phyloP scores from a whole-genome alignment of 2,329 filamentous ascomycete species.

The Phoma sp. region DNA sequence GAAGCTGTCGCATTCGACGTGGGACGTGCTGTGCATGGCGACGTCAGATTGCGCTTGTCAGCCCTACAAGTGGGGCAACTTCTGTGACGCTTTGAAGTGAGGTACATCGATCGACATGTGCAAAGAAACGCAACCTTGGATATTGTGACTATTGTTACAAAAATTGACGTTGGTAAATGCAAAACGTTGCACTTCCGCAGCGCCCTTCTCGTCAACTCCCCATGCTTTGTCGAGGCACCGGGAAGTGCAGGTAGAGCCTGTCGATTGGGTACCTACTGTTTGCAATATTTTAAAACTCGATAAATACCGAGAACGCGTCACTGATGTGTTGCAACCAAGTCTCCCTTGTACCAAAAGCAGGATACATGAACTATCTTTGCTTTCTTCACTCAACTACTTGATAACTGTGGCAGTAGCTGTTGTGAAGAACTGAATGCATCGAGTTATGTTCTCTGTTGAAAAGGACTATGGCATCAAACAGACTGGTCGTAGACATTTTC shows the following conservation, averaged over 20 bases:
- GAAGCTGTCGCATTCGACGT: conserved; percentile 18
- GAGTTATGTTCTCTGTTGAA: background rate
- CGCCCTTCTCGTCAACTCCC: too few relatives aligned
- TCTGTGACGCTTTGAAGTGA: background rate
- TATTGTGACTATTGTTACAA: too few relatives aligned
- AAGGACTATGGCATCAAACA: too few relatives aligned
- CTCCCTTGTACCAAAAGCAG: conserved; percentile 31
- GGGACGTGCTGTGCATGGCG: conserved; percentile 10
- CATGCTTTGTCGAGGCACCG: too few relatives aligned
- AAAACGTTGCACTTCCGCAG: too few relatives aligned
- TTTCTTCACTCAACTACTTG: conserved; percentile 29
- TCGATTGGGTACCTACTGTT: too few relatives aligned
- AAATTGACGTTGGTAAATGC: too few relatives aligned
- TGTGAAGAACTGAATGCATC: background rate
- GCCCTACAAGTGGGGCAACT: conserved; percentile 14
- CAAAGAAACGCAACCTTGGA: too few relatives aligned
- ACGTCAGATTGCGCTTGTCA: conserved; percentile 29
- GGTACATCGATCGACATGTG: too few relatives aligned
- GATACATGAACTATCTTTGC: conserved; percentile 38
- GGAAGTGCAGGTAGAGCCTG: too few relatives aligned
- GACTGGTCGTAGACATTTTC: too few relatives aligned
- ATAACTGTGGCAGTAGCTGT: conserved; percentile 27
- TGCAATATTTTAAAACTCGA: conserved; percentile 1
- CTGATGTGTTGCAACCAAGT: conserved; percentile 36
- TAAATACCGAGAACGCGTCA: conserved; percentile 19